Evolutionary conservation across 108 stramenopile genomes (phyloP).

Genomic region (Cyclotella baltica): DNA sequence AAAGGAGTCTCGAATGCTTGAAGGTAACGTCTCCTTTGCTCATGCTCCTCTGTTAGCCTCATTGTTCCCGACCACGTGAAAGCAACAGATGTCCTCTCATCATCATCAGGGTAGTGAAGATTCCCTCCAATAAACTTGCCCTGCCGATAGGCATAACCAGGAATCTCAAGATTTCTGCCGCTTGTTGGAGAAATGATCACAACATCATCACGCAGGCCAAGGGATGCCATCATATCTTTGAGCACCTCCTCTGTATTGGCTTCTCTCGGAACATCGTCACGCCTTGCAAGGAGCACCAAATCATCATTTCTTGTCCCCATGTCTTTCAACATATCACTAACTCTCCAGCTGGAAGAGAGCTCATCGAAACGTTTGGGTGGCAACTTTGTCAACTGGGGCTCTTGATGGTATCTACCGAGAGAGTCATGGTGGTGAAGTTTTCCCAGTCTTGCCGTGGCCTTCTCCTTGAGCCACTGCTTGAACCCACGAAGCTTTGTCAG

Average conservation of each 20-base stretch:
- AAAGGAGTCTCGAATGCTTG: slow-evolving; percentile 22
- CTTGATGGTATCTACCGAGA: slow-evolving; percentile 5
- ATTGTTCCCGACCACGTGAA: slow-evolving; percentile 12
- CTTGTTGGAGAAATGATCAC: slow-evolving; percentile 3
- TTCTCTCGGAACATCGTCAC: slow-evolving; percentile 17
- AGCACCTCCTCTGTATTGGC: slow-evolving; percentile 2
- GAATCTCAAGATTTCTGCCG: slow-evolving; percentile 16
- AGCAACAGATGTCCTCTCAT: slow-evolving; percentile 18
- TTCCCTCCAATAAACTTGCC: slow-evolving; percentile 20
- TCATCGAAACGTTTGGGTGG: slow-evolving; percentile 5
- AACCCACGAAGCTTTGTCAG: slow-evolving; percentile 7
- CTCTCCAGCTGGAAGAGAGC: neutral
- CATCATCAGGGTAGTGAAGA: slow-evolving; percentile 25
- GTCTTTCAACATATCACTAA: too few species aligned
- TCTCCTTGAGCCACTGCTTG: slow-evolving; percentile 23
- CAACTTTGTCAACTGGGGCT: neutral
- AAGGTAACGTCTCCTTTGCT: neutral
- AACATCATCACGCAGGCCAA: slow-evolving; percentile 11
- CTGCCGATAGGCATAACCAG: slow-evolving; percentile 9
- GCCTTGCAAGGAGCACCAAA: slow-evolving; percentile 22
- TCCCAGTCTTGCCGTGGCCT: too few species aligned
- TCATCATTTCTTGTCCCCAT: neutral
- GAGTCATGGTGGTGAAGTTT: neutral
- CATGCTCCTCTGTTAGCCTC: slow-evolving; percentile 15
- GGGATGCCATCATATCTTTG: slow-evolving; percentile 7